These are phyloP conservation scores for Torrubiellomyces zombiae DNA, from an alignment of 2,329 filamentous ascomycete species.

Conservation along the genomic window DNA sequence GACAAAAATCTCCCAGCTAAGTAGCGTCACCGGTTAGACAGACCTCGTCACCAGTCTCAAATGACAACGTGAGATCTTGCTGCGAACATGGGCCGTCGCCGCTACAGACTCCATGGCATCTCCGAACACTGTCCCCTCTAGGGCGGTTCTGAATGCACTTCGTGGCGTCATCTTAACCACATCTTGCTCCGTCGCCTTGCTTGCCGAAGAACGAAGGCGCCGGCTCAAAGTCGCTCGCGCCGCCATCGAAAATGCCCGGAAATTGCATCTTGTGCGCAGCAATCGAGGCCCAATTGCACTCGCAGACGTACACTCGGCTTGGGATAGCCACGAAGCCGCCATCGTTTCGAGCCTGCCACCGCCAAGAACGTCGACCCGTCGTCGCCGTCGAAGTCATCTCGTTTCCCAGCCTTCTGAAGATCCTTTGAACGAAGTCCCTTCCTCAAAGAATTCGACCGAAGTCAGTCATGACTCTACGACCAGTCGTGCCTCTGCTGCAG, in stretches of 20 bases:
- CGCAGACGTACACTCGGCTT: slow-evolving; percentile 9
- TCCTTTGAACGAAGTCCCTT: too few relatives aligned
- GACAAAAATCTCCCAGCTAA: too few relatives aligned
- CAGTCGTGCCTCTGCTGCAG: too few relatives aligned
- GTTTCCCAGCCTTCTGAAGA: too few relatives aligned
- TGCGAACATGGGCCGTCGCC: slow-evolving; percentile 12
- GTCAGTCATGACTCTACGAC: too few relatives aligned
- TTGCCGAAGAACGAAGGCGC: slow-evolving; percentile 39
- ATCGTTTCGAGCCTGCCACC: slow-evolving; percentile 6
- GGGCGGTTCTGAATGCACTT: slow-evolving; percentile 36
- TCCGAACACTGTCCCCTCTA: slow-evolving; percentile 33
- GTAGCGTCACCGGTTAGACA: too few relatives aligned
- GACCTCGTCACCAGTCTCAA: too few relatives aligned
- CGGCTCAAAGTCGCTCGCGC: slow-evolving; percentile 33
- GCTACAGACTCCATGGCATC: too few relatives aligned
- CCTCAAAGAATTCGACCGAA: too few relatives aligned
- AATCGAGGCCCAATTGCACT: slow-evolving; percentile 13
- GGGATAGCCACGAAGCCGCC: slow-evolving; percentile 6
- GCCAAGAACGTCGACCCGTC: slow-evolving; percentile 12
- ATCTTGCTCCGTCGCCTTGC: slow-evolving; percentile 36
- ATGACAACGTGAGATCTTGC: too few relatives aligned
- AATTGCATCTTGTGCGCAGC: slow-evolving; percentile 24
- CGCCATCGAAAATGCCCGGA: slow-evolving; percentile 35
- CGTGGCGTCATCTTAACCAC: slow-evolving; percentile 39
- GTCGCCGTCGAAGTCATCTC: slow-evolving; percentile 8